phyloP scores from a whole-genome alignment of 176 grass and related monocot species.

The Oryza coarctata region DNA sequence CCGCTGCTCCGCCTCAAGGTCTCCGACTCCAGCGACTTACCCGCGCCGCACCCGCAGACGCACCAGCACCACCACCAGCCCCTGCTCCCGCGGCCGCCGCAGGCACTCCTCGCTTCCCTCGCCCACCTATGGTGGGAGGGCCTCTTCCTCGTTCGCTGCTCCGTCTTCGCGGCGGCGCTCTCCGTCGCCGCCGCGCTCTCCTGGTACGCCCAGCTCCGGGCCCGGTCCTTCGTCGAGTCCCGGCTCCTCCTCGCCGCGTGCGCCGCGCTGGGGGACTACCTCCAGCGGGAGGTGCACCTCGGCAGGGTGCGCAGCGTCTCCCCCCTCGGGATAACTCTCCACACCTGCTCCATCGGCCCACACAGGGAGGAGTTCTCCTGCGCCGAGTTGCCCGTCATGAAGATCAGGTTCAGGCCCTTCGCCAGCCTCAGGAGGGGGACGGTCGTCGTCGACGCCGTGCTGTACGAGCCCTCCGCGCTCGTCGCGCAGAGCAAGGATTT shows the following conservation, averaged over 20 bases:
- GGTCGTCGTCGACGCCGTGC: constrained; percentile 83
- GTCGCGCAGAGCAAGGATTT: constrained; percentile 91
- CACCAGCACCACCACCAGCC: constrained; percentile 8
- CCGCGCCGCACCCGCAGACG: neutral
- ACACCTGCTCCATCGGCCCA: constrained; percentile 87
- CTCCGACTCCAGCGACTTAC: constrained; percentile 44
- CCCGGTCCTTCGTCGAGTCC: constrained; percentile 68
- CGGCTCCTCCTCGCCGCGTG: constrained; percentile 80
- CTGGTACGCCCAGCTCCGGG: constrained; percentile 76
- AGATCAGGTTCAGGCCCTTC: constrained; percentile 77
- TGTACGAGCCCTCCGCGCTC: constrained; percentile 67
- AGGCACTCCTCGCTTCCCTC: constrained; percentile 57
- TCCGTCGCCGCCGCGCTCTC: constrained; percentile 69
- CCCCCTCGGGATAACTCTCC: constrained; percentile 83
- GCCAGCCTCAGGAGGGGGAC: constrained; percentile 72
- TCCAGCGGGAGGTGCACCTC: constrained; percentile 84
- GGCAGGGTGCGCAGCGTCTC: constrained; percentile 82
- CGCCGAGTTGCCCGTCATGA: constrained; percentile 69
- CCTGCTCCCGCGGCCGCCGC: constrained; percentile 13
- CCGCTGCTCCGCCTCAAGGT: constrained; percentile 38
- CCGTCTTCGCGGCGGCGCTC: constrained; percentile 68
- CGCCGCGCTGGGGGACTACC: constrained; percentile 65
- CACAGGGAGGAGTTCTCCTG: constrained; percentile 91
- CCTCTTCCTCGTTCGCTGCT: constrained; percentile 86
- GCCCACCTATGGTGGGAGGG: constrained; percentile 79